Percentiles rank a stretch among this genome's conserved stretches.
Evolutionary conservation across 2,329 filamentous ascomycete genomes (phyloP).

Genomic region (Gremmenia infestans): DNA sequence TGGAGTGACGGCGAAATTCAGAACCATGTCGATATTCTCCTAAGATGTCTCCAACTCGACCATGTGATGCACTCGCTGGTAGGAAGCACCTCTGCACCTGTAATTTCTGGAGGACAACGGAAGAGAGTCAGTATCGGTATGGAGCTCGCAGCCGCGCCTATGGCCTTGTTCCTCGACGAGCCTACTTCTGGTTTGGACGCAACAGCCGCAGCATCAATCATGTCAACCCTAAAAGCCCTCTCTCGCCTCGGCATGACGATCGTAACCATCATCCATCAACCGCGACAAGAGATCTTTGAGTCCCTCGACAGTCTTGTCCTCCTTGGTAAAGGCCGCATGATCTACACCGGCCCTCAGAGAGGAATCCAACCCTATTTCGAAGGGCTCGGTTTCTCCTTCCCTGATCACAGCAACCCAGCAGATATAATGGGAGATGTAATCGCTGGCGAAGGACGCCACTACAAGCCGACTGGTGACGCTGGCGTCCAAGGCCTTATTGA

Average conservation of each 20-base stretch:
- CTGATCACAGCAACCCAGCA: constrained; percentile 45
- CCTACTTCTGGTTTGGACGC: constrained; percentile 58
- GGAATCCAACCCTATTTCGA: constrained; percentile 47
- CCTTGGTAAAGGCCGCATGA: constrained; percentile 51
- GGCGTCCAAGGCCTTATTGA: constrained; percentile 45
- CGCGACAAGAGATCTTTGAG: constrained; percentile 49
- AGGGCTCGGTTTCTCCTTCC: constrained; percentile 47
- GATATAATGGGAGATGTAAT: constrained; percentile 59
- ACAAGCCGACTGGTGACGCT: constrained; percentile 43
- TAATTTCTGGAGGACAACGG: constrained; percentile 56
- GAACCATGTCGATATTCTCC: constrained; percentile 50
- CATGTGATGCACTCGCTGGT: constrained; percentile 41
- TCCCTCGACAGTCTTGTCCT: constrained; percentile 60
- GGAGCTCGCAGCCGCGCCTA: constrained; percentile 51
- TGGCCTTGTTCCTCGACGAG: constrained; percentile 57
- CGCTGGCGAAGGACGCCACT: constrained; percentile 49
- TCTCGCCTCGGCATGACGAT: constrained; percentile 50
- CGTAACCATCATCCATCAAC: constrained; percentile 52
- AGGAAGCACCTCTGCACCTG: constrained; percentile 54
- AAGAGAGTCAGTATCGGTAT: constrained; percentile 61
- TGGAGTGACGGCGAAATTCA: constrained; percentile 47
- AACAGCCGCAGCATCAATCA: constrained; percentile 59
- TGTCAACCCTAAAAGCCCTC: constrained; percentile 56
- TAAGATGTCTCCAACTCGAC: constrained; percentile 44
- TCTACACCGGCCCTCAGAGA: constrained; percentile 47